Conservation (phyloP, 352 stramenopile genomes). For the Aphanomyces cochlioides region DNA sequence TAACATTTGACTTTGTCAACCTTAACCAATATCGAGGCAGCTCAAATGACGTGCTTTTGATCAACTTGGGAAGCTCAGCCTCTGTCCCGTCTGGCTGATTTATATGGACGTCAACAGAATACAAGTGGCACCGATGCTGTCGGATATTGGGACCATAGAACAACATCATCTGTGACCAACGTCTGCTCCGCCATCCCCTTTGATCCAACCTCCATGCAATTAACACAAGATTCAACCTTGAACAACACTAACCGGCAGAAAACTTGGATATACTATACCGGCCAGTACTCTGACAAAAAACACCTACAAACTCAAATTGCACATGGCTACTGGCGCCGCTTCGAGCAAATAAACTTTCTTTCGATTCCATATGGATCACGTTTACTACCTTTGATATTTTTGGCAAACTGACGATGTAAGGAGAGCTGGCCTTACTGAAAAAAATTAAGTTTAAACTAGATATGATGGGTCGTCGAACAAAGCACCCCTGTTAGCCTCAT, state of each 20-base stretch:
- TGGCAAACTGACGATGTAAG: too few species aligned
- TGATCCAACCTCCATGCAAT: background rate
- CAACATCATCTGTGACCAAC: background rate
- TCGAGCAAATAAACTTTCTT: background rate
- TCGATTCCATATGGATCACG: background rate
- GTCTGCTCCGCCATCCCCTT: conserved; percentile 11
- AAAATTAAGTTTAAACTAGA: background rate
- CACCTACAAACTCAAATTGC: background rate
- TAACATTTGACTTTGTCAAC: conserved; percentile 17
- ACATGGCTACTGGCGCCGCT: conserved; percentile 1
- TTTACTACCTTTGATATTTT: too few species aligned
- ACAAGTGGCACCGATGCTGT: conserved; percentile 8
- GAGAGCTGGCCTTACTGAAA: too few species aligned
- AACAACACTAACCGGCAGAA: background rate
- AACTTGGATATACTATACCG: conserved; percentile 10
- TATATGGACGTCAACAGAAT: conserved; percentile 3
- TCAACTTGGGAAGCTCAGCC: conserved; percentile 4
- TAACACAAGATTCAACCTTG: conserved; percentile 5
- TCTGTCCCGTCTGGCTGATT: background rate
- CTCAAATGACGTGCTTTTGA: conserved; percentile 14
- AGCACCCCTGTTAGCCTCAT: background rate
- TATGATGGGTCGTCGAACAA: background rate
- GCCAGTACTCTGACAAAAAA: background rate
- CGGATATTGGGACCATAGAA: conserved; percentile 8
- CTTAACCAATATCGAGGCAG: background rate